Percentiles rank a stretch among this genome's conserved stretches.
These are phyloP conservation scores for Claviceps sp. DNA, from an alignment of 2,329 filamentous ascomycete species.

Conservation along the genomic window DNA sequence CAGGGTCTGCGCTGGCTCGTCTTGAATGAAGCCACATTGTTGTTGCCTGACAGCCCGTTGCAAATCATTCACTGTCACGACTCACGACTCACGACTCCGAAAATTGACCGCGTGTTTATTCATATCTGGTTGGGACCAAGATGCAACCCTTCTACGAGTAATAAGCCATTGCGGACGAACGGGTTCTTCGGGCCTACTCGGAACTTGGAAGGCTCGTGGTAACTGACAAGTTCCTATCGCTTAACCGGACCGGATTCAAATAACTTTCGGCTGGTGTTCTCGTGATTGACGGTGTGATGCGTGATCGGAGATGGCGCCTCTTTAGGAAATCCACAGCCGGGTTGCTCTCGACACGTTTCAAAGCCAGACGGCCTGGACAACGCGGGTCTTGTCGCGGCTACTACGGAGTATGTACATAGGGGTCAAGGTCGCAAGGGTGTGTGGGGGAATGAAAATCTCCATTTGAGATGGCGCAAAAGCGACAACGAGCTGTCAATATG, in stretches of 20 bases:
- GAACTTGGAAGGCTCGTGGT: not conserved
- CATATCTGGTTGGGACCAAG: not conserved
- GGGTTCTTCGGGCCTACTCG: not conserved
- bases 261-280: not conserved
- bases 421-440: not conserved
- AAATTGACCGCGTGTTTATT: not conserved
- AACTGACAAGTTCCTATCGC: not conserved
- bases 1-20: too few relatives aligned
- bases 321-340: slow-evolving; percentile 10
- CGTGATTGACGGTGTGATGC: not conserved
- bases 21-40: too few relatives aligned
- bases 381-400: too few relatives aligned
- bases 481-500: not conserved
- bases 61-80: too few relatives aligned
- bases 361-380: not conserved
- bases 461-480: not conserved
- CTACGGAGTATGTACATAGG: too few relatives aligned
- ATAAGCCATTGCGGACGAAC: not conserved
- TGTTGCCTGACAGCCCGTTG: too few relatives aligned
- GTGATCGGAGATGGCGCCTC: slow-evolving; percentile 10
- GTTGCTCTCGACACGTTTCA: not conserved
- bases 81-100: too few relatives aligned
- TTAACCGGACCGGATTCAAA: not conserved
- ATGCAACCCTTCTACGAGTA: not conserved
- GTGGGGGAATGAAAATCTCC: not conserved